Percentiles rank a stretch among this genome's conserved stretches.
These are phyloP conservation scores for Amylostereum areolatum DNA, from an alignment of 1,284 basidiomycete species.

Conservation along the genomic window DNA sequence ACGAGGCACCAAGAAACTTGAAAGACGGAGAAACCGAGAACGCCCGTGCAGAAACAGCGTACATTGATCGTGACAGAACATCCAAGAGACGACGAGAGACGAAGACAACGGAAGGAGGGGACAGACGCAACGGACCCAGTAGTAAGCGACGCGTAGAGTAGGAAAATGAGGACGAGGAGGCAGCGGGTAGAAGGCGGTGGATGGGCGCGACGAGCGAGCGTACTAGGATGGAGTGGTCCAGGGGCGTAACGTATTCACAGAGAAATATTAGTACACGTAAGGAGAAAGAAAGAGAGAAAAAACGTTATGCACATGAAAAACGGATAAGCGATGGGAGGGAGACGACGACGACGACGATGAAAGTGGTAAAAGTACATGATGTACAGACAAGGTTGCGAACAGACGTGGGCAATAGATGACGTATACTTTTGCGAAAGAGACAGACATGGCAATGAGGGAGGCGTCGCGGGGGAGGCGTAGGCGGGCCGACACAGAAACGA, in stretches of 20 bases:
- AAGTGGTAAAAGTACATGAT: too few species aligned
- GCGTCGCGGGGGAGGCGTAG: too few species aligned
- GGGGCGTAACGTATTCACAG: constrained; percentile 8
- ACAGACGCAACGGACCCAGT: background rate
- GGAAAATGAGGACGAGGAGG: constrained; percentile 5
- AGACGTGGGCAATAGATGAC: too few species aligned
- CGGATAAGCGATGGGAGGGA: constrained; percentile 1
- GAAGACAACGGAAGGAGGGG: constrained; percentile 7
- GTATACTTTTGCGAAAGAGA: too few species aligned
- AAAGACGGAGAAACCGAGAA: too few species aligned
- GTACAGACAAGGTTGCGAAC: too few species aligned
- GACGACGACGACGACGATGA: background rate
- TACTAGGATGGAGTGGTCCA: constrained; percentile 14
- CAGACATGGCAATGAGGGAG: too few species aligned
- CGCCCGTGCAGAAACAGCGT: too few species aligned
- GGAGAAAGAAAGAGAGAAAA: constrained; percentile 7
- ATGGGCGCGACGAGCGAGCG: constrained; percentile 12
- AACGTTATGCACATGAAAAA: constrained; percentile 2
- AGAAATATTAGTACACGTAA: constrained; percentile 10
- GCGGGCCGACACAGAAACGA: too few species aligned
- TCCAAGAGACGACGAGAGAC: constrained; percentile 6
- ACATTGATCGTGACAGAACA: too few species aligned
- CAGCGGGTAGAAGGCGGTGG: constrained; percentile 10
- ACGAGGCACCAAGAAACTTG: too few species aligned
- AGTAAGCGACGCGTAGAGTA: constrained; percentile 4